A percentile compares a stretch with the other conserved stretches of the same genome.
phyloP scores from a whole-genome alignment of 441 rosid genomes.

The Gossypium lobatum region DNA sequence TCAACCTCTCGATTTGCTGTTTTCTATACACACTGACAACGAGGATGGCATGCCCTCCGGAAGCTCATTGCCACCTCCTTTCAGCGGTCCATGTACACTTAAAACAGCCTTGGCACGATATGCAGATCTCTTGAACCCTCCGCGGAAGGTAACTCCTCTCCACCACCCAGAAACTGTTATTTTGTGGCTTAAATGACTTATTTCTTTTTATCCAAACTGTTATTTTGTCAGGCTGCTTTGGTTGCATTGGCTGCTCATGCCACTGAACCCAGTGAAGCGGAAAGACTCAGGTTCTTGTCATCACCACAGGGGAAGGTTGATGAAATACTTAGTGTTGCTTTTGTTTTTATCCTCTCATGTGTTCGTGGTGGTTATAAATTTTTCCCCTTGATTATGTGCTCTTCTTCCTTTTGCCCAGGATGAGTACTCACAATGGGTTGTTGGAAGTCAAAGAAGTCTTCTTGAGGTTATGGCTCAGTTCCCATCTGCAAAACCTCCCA shows the following conservation, averaged over 20 bases:
- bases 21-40: slow-evolving; percentile 60
- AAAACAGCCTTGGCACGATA: slow-evolving; percentile 59
- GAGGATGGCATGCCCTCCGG: slow-evolving; percentile 66
- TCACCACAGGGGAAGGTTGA: slow-evolving; percentile 78
- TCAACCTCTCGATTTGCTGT: slow-evolving; percentile 56
- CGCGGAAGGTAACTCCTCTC: slow-evolving; percentile 48
- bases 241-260: slow-evolving; percentile 84
- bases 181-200: background rate
- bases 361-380: background rate
- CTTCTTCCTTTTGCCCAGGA: slow-evolving; percentile 38
- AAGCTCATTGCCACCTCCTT: slow-evolving; percentile 67
- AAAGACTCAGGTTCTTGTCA: slow-evolving; percentile 53
- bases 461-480: slow-evolving; percentile 89
- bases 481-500: slow-evolving; percentile 76
- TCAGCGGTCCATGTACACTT: slow-evolving; percentile 77
- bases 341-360: background rate
- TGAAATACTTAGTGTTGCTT: slow-evolving; percentile 4
- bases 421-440: slow-evolving; percentile 77
- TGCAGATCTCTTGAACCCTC: slow-evolving; percentile 84
- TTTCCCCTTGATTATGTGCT: slow-evolving; percentile 7
- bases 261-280: slow-evolving; percentile 66
- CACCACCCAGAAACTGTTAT: background rate
- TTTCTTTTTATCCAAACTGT: slow-evolving; percentile 8
- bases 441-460: slow-evolving; percentile 84
- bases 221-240: slow-evolving; percentile 58